Conservation (phyloP, 225 moss, liverwort and hornwort species). For the Neckera pumila region DNA sequence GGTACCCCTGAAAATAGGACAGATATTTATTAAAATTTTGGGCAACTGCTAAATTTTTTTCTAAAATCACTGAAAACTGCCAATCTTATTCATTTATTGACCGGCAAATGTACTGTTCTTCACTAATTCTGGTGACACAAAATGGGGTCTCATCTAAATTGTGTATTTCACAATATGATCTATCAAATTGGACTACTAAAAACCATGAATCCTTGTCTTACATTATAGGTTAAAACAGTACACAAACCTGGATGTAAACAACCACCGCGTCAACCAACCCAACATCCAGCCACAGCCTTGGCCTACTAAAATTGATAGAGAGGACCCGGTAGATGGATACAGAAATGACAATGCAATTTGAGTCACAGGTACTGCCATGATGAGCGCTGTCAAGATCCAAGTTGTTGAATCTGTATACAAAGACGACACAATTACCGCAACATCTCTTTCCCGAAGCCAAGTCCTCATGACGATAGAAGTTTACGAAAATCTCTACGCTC, state of each 20-base stretch:
- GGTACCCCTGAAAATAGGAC: not conserved
- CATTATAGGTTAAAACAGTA: not conserved
- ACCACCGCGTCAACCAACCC: slow-evolving; percentile 19
- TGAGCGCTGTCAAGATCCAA: slow-evolving; percentile 27
- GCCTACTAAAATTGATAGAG: slow-evolving; percentile 18
- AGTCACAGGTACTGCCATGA: slow-evolving; percentile 27
- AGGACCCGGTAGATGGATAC: slow-evolving; percentile 15
- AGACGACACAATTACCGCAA: not conserved
- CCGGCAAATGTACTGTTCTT: not conserved
- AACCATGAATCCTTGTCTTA: not conserved
- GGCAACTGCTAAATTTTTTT: not conserved
- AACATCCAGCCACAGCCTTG: slow-evolving; percentile 39
- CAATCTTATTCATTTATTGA: not conserved
- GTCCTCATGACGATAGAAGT: not conserved
- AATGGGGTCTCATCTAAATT: not conserved
- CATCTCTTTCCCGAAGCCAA: not conserved
- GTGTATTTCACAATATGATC: not conserved
- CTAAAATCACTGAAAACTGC: not conserved
- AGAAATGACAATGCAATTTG: slow-evolving; percentile 20
- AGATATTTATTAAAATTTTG: too few species aligned
- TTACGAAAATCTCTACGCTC: not conserved
- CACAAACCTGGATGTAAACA: slow-evolving; percentile 14
- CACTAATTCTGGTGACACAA: not conserved
- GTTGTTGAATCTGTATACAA: slow-evolving; percentile 12
- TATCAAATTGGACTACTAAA: not conserved